Conservation (phyloP, 2,329 filamentous ascomycete genomes). For the Fusarium verrucosum region DNA sequence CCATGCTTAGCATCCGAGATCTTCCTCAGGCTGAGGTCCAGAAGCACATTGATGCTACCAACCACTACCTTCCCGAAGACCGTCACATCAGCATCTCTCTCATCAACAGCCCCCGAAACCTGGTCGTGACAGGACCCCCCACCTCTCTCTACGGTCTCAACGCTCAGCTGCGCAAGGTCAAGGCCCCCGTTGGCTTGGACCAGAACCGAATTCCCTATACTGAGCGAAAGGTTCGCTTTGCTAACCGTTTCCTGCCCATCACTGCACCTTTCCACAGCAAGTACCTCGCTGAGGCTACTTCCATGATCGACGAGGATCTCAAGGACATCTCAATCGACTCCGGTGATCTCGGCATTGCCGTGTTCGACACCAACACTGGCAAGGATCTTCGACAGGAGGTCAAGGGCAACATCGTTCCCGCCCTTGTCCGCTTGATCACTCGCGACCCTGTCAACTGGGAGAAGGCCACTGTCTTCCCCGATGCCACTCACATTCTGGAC, state of each 20-base stretch:
- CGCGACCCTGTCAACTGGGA: constrained; percentile 97
- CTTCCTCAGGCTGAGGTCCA: constrained; percentile 88
- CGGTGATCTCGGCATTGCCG: constrained; percentile 79
- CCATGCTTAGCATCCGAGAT: constrained; percentile 97
- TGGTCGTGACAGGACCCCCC: constrained; percentile 95
- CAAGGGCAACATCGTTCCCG: constrained; percentile 82
- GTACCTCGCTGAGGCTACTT: constrained; percentile 84
- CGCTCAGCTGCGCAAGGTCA: constrained; percentile 92
- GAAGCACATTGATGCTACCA: constrained; percentile 95
- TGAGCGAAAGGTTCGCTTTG: constrained; percentile 94
- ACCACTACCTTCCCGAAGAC: constrained; percentile 92
- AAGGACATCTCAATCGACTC: constrained; percentile 81
- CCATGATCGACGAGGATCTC: constrained; percentile 86
- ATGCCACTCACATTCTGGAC: constrained; percentile 93
- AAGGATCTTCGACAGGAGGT: constrained; percentile 79
- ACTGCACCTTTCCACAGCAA: constrained; percentile 98
- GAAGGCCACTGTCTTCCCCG: constrained; percentile 87
- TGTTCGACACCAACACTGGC: constrained; percentile 90
- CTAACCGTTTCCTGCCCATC: constrained; percentile 96
- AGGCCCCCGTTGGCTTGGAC: constrained; percentile 95
- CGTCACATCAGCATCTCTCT: constrained; percentile 95
- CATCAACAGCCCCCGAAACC: constrained; percentile 95
- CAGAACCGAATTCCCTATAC: constrained; percentile 95
- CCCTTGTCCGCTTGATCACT: constrained; percentile 91
- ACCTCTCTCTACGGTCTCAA: constrained; percentile 97